Evolutionary conservation across 2,329 filamentous ascomycete genomes (phyloP).

Genomic region (Tetracladium maxilliforme): DNA sequence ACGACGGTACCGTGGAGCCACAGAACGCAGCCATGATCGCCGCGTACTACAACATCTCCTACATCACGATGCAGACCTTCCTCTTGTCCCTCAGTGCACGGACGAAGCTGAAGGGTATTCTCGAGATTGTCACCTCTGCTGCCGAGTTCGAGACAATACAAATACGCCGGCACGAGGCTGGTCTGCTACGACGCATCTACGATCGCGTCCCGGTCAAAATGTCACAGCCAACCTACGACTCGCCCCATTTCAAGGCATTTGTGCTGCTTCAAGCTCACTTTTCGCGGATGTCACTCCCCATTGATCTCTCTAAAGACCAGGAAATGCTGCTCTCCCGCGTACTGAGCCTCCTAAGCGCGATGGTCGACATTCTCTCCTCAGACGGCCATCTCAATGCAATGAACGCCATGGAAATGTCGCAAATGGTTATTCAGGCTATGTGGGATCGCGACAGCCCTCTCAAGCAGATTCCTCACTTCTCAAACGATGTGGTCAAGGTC

Average conservation of each 20-base stretch:
- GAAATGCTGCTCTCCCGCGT: slow-evolving; percentile 76
- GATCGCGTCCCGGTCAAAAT: slow-evolving; percentile 93
- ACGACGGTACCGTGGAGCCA: slow-evolving; percentile 77
- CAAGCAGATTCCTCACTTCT: slow-evolving; percentile 95
- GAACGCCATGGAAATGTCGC: slow-evolving; percentile 97
- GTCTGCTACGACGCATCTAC: slow-evolving; percentile 79
- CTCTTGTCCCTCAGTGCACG: slow-evolving; percentile 74
- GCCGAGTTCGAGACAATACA: slow-evolving; percentile 94
- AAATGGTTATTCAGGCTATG: slow-evolving; percentile 98
- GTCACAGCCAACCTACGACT: slow-evolving; percentile 71
- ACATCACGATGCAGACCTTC: slow-evolving; percentile 98
- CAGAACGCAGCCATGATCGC: slow-evolving; percentile 96
- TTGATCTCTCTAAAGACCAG: slow-evolving; percentile 92
- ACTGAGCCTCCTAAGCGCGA: slow-evolving; percentile 75
- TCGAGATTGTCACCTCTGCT: slow-evolving; percentile 93
- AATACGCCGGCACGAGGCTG: slow-evolving; percentile 83
- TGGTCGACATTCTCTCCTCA: slow-evolving; percentile 88
- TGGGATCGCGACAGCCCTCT: slow-evolving; percentile 96
- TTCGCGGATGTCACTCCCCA: slow-evolving; percentile 88
- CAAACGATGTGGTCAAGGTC: slow-evolving; percentile 66
- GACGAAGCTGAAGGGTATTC: slow-evolving; percentile 90
- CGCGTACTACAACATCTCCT: slow-evolving; percentile 98
- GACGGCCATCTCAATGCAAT: slow-evolving; percentile 95
- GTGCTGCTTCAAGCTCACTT: slow-evolving; percentile 97
- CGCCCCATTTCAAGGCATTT: slow-evolving; percentile 97